Evolutionary conservation across 2,329 filamentous ascomycete species (phyloP).

Genomic region (Dryadomyces quercivorus): DNA sequence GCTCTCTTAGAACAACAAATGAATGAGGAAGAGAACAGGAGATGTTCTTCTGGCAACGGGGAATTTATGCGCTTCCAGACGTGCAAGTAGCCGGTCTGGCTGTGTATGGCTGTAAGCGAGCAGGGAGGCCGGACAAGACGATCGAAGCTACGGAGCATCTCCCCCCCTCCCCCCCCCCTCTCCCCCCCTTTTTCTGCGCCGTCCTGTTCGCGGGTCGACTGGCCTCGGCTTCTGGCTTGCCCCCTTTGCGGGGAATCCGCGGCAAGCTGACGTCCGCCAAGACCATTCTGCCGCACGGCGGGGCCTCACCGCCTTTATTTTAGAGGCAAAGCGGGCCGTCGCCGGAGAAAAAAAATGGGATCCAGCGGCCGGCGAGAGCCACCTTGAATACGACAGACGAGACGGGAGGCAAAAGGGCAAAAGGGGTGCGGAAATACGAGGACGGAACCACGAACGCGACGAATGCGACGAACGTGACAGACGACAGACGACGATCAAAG

Average conservation of each 20-base stretch:
- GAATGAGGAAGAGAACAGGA: background rate
- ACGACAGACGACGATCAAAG: too few relatives aligned
- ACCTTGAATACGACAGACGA: too few relatives aligned
- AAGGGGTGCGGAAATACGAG: too few relatives aligned
- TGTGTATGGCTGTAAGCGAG: background rate
- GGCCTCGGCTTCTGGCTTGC: conserved; percentile 5
- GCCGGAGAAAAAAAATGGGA: background rate
- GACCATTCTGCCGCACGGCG: background rate
- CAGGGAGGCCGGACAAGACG: background rate
- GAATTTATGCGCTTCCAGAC: background rate
- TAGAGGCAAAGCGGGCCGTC: background rate
- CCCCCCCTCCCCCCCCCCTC: too few relatives aligned
- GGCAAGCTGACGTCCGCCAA: background rate
- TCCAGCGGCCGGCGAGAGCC: too few relatives aligned
- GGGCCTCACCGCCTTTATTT: conserved; percentile 1
- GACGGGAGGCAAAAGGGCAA: too few relatives aligned
- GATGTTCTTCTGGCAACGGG: background rate
- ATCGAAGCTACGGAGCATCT: background rate
- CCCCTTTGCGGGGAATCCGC: background rate
- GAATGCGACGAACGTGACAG: too few relatives aligned
- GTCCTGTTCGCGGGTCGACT: background rate
- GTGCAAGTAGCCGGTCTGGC: background rate
- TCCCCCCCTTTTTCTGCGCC: too few relatives aligned
- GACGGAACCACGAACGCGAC: too few relatives aligned
- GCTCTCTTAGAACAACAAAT: background rate